A percentile compares a stretch with the other conserved stretches of the same genome.
These are phyloP conservation scores for Candida ascalaphidarum DNA, from an alignment of 805 yeast species.

Conservation along the genomic window DNA sequence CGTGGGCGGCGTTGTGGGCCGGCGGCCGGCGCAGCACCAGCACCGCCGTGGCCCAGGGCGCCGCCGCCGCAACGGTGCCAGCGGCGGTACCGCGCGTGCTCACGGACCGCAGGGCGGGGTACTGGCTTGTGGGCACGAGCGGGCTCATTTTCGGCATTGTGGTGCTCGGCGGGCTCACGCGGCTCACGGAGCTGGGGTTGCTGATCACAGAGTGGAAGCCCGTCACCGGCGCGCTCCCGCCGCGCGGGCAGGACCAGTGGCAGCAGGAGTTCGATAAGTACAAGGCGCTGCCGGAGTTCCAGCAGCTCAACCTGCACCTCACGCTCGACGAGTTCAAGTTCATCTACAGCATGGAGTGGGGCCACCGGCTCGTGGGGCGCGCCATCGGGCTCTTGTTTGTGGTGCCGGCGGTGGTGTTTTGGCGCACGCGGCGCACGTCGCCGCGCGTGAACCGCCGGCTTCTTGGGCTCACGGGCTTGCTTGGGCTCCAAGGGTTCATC, in stretches of 20 bases:
- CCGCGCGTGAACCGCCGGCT: slow-evolving; percentile 59
- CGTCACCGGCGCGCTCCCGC: slow-evolving; percentile 91
- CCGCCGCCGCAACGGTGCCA: background rate
- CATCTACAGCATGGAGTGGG: slow-evolving; percentile 97
- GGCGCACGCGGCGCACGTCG: slow-evolving; percentile 56
- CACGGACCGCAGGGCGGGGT: slow-evolving; percentile 44
- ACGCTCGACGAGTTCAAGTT: slow-evolving; percentile 89
- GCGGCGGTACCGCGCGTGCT: background rate
- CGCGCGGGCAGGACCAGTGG: slow-evolving; percentile 77
- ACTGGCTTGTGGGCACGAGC: slow-evolving; percentile 83
- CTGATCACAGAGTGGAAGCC: slow-evolving; percentile 99
- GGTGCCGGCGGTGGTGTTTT: slow-evolving; percentile 78
- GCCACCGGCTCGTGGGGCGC: slow-evolving; percentile 88
- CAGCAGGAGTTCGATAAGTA: slow-evolving; percentile 74
- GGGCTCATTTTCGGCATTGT: slow-evolving; percentile 91
- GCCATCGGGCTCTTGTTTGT: slow-evolving; percentile 79
- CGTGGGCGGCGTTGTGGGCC: too few species aligned
- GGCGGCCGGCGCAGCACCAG: background rate
- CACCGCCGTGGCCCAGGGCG: background rate
- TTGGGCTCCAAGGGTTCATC: slow-evolving; percentile 90
- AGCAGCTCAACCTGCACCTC: slow-evolving; percentile 80
- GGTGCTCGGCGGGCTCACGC: slow-evolving; percentile 90
- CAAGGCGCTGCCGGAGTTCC: slow-evolving; percentile 82
- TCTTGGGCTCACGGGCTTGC: slow-evolving; percentile 61
- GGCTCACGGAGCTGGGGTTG: slow-evolving; percentile 92